Evolutionary conservation across 164 flowering plant species (phyloP).

Genomic region (Berberis thunbergii): DNA sequence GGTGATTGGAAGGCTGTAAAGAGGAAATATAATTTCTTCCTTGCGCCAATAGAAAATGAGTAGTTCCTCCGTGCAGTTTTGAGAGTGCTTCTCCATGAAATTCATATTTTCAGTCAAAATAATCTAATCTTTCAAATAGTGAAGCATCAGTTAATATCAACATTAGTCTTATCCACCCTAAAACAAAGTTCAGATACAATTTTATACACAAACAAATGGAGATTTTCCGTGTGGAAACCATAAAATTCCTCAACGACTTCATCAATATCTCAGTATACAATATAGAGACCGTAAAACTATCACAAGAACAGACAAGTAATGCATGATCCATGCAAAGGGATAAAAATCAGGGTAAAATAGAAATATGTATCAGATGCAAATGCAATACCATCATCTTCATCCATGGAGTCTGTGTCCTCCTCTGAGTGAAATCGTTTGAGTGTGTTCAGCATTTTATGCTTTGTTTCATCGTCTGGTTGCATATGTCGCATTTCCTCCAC

Average conservation of each 20-base stretch:
- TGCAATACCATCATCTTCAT: conserved; percentile 45
- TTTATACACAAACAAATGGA: too few relatives aligned
- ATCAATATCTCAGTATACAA: too few relatives aligned
- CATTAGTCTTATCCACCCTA: neutral
- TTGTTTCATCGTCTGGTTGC: conserved; percentile 59
- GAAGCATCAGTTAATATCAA: neutral
- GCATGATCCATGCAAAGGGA: neutral
- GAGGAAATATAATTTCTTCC: too few relatives aligned
- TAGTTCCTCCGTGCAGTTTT: too few relatives aligned
- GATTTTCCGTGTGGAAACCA: too few relatives aligned
- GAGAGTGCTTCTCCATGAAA: too few relatives aligned
- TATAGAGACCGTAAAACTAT: too few relatives aligned
- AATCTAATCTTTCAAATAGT: neutral
- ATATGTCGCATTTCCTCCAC: conserved; percentile 56
- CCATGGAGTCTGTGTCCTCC: conserved; percentile 32
- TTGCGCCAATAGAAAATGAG: too few relatives aligned
- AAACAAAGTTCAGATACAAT: neutral
- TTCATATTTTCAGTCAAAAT: too few relatives aligned
- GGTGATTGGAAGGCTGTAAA: too few relatives aligned
- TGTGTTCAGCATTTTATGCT: conserved; percentile 73
- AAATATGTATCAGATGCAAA: neutral
- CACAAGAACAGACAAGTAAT: too few relatives aligned
- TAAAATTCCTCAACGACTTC: too few relatives aligned
- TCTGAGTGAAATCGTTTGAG: conserved; percentile 68
- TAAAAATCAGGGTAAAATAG: neutral